Evolutionary conservation across 1,284 basidiomycete species (phyloP).

Genomic region (Cryptococcus wingfieldii): DNA sequence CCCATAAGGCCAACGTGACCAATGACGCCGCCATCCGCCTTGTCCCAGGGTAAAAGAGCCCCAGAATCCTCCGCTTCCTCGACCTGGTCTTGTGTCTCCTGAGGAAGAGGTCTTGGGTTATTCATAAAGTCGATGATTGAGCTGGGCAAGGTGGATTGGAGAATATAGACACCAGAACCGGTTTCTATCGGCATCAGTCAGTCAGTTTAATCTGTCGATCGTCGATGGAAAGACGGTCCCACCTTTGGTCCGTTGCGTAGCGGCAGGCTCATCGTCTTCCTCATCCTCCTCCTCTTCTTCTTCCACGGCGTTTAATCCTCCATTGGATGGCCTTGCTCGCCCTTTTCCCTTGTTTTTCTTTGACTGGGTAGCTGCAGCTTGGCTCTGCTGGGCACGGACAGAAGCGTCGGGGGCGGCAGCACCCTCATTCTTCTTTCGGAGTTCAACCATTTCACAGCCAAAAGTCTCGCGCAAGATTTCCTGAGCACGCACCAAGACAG

Average conservation of each 20-base stretch:
- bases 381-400: constrained; percentile 10
- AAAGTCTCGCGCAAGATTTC: constrained; percentile 26
- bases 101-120: constrained; percentile 25
- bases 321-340: constrained; percentile 4
- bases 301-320: constrained; percentile 14
- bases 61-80: constrained; percentile 32
- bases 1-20: constrained; percentile 41
- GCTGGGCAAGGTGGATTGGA: constrained; percentile 37
- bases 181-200: constrained; percentile 6
- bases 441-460: constrained; percentile 45
- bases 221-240: constrained; percentile 9
- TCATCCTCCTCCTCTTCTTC: constrained; percentile 27
- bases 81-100: constrained; percentile 11
- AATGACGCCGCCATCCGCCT: constrained; percentile 34
- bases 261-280: constrained; percentile 13
- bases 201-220: neutral
- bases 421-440: constrained; percentile 19
- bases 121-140: constrained; percentile 28
- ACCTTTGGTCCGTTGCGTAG: constrained; percentile 6
- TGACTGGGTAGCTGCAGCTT: constrained; percentile 13
- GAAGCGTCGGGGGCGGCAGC: too few relatives aligned
- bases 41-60: constrained; percentile 42
- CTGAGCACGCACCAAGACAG: constrained; percentile 33
- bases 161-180: constrained; percentile 31
- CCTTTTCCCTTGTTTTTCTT: constrained; percentile 26